phyloP scores from a whole-genome alignment of 2,329 filamentous ascomycete genomes.

The Thyridium curvatum region DNA sequence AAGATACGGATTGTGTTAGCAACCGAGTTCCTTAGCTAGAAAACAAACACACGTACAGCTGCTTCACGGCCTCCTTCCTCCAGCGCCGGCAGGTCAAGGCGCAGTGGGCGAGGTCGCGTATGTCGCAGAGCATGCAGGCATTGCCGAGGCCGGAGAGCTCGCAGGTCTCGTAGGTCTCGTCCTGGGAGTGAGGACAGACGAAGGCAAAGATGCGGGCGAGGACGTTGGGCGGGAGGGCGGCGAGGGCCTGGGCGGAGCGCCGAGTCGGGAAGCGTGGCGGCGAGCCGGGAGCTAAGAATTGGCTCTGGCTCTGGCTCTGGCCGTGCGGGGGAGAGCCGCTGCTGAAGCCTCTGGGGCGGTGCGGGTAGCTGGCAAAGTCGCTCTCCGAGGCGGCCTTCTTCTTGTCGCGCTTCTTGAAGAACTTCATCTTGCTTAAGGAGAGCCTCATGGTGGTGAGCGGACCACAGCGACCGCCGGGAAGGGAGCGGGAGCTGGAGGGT shows the following conservation, averaged over 20 bases:
- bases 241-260: slow-evolving; percentile 35
- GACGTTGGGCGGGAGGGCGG: slow-evolving; percentile 58
- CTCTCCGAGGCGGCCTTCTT: slow-evolving; percentile 13
- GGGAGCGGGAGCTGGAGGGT: background rate
- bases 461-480: background rate
- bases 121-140: slow-evolving; percentile 88
- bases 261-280: slow-evolving; percentile 14
- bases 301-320: slow-evolving; percentile 1
- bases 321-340: slow-evolving; percentile 6
- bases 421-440: slow-evolving; percentile 18
- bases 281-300: background rate
- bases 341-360: slow-evolving; percentile 15
- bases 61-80: slow-evolving; percentile 44
- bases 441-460: slow-evolving; percentile 3
- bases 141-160: slow-evolving; percentile 74
- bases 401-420: slow-evolving; percentile 27
- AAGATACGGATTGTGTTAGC: background rate
- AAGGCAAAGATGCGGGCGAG: slow-evolving; percentile 72
- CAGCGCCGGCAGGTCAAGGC: slow-evolving; percentile 69
- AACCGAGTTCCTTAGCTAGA: background rate
- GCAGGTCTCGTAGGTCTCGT: slow-evolving; percentile 73
- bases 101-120: slow-evolving; percentile 80
- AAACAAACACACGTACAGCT: slow-evolving; percentile 49
- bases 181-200: slow-evolving; percentile 76
- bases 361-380: slow-evolving; percentile 7